Percentiles rank a stretch among this genome's conserved stretches.
Evolutionary conservation across 169 alveolate genomes (phyloP).

Genomic region (Cryptosporidium tyzzeri): DNA sequence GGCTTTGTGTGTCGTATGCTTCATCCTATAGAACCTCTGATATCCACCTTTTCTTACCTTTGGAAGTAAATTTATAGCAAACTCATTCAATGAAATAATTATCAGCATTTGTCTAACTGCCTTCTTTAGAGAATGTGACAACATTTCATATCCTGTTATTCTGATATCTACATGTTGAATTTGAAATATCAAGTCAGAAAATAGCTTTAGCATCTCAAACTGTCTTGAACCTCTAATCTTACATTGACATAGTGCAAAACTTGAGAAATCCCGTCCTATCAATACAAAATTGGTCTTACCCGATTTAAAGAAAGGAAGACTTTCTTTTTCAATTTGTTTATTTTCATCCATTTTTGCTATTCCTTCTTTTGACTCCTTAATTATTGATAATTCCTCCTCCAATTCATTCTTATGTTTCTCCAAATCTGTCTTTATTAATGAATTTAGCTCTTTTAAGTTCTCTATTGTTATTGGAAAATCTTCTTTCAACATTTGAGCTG

Average conservation of each 20-base stretch:
- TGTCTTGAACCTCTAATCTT: slow-evolving; percentile 38
- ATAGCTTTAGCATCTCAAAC: slow-evolving; percentile 35
- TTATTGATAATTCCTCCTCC: slow-evolving; percentile 2
- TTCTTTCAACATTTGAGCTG: slow-evolving; percentile 18
- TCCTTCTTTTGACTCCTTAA: neutral
- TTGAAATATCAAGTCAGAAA: slow-evolving; percentile 54
- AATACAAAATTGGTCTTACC: slow-evolving; percentile 43
- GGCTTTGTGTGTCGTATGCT: slow-evolving; percentile 62
- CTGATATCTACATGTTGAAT: slow-evolving; percentile 42
- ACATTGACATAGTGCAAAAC: slow-evolving; percentile 57
- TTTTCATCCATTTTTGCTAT: neutral
- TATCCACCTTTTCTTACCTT: slow-evolving; percentile 65
- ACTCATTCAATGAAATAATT: slow-evolving; percentile 55
- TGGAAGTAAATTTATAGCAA: slow-evolving; percentile 56
- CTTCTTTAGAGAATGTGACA: slow-evolving; percentile 63
- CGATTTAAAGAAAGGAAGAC: slow-evolving; percentile 14
- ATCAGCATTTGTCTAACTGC: slow-evolving; percentile 66
- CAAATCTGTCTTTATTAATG: slow-evolving; percentile 19
- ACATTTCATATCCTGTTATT: slow-evolving; percentile 37
- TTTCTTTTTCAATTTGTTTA: neutral
- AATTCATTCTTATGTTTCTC: slow-evolving; percentile 22
- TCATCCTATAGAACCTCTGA: slow-evolving; percentile 75
- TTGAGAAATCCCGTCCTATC: slow-evolving; percentile 58
- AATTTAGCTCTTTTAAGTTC: slow-evolving; percentile 45
- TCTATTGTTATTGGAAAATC: slow-evolving; percentile 60